Conservation (phyloP, 306 rosid species). For the Cajanus cajan region DNA sequence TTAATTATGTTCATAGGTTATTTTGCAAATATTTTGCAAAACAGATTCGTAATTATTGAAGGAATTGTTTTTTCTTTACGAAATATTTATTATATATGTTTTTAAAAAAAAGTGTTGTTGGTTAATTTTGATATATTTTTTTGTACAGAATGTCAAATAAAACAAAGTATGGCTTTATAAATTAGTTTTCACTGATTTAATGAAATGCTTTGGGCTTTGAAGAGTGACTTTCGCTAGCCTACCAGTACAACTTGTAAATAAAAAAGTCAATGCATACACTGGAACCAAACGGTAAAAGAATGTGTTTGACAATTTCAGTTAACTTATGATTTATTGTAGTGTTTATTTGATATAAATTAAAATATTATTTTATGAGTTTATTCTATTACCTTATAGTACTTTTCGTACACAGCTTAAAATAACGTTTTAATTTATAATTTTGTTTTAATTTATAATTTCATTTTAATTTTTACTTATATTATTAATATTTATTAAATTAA, state of each 20-base stretch:
- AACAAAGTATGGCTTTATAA: neutral
- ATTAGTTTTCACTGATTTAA: neutral
- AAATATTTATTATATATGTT: neutral
- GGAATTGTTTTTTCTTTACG: neutral
- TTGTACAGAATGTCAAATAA: neutral
- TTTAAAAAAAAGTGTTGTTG: no score
- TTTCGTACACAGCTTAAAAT: no score
- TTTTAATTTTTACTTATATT: no score
- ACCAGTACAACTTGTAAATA: neutral
- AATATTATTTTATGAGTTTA: neutral
- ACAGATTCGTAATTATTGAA: neutral
- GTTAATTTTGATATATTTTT: neutral
- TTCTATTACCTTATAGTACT: neutral
- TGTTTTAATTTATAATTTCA: no score
- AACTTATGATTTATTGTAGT: no score
- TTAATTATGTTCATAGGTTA: no score
- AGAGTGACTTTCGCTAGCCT: conserved; percentile 17
- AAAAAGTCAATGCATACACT: neutral
- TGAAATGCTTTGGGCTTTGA: conserved; percentile 5
- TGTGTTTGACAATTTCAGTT: neutral
- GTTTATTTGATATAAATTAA: neutral
- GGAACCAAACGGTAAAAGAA: neutral
- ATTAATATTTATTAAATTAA: no score
- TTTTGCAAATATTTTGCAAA: neutral
- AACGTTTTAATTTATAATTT: no score